Conservation (phyloP, 2,329 filamentous ascomycete genomes). For the Cyclaneusma minus region DNA sequence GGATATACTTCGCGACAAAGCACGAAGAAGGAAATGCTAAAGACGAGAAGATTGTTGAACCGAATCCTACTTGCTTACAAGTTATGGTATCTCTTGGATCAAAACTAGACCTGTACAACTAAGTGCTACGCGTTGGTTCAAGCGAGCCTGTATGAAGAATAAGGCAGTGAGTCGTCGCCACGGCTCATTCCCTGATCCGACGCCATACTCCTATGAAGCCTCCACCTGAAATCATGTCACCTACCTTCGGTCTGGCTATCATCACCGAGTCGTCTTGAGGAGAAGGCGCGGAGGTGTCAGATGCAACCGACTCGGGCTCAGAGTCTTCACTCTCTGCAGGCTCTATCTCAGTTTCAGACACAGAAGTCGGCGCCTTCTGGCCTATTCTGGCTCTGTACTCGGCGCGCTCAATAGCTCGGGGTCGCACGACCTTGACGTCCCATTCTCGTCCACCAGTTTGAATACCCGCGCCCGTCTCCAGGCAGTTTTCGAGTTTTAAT, state of each 20-base stretch:
- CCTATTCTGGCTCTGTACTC: constrained; percentile 3
- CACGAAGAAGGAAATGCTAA: too few relatives aligned
- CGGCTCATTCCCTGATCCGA: too few relatives aligned
- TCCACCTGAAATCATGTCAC: constrained; percentile 27
- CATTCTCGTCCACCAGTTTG: constrained; percentile 39
- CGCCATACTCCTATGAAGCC: constrained; percentile 36
- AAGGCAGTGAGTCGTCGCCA: too few relatives aligned
- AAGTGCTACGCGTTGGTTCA: too few relatives aligned
- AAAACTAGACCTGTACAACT: too few relatives aligned
- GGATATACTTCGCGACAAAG: too few relatives aligned
- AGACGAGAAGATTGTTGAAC: too few relatives aligned
- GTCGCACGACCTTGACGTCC: constrained; percentile 39
- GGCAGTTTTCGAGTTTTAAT: constrained; percentile 36
- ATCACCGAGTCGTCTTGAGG: constrained; percentile 22
- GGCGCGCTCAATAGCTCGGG: constrained; percentile 13
- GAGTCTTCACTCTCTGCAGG: background rate
- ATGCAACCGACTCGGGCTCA: background rate
- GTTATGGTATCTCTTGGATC: too few relatives aligned
- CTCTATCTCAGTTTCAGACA: background rate
- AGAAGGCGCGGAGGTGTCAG: background rate
- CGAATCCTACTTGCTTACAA: too few relatives aligned
- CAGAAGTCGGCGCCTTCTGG: background rate
- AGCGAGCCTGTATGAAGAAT: too few relatives aligned
- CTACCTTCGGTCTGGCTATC: constrained; percentile 36
- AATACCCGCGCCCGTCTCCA: constrained; percentile 40